These are phyloP conservation scores for Populus ilicifolia DNA, from an alignment of 345 rosid species.

Conservation along the genomic window DNA sequence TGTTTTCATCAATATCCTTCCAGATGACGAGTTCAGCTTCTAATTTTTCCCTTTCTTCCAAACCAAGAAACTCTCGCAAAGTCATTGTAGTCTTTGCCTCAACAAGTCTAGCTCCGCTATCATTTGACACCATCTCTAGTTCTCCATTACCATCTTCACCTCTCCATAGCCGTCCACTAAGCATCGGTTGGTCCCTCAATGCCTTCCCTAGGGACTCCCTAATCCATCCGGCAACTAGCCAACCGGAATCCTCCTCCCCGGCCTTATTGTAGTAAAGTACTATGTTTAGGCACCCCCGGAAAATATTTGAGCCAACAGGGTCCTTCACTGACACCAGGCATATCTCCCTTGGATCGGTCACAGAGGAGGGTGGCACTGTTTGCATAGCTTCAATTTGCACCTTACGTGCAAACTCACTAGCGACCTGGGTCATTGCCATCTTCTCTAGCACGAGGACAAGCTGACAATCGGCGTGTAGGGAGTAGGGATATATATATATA, in stretches of 20 bases:
- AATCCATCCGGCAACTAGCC: constrained; percentile 67
- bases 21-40: constrained; percentile 64
- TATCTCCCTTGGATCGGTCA: constrained; percentile 49
- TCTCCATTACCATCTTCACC: constrained; percentile 35
- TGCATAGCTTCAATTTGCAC: constrained; percentile 47
- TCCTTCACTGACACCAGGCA: constrained; percentile 35
- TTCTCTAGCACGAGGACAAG: background rate
- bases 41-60: constrained; percentile 31
- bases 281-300: constrained; percentile 43
- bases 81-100: constrained; percentile 47
- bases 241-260: constrained; percentile 46
- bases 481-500: too few relatives aligned
- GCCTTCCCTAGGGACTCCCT: constrained; percentile 66
- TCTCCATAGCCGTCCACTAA: constrained; percentile 54
- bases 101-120: constrained; percentile 61
- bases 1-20: constrained; percentile 66
- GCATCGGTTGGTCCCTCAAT: constrained; percentile 51
- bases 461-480: too few relatives aligned
- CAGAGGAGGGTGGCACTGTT: constrained; percentile 40
- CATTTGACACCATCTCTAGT: constrained; percentile 69
- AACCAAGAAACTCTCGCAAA: constrained; percentile 50
- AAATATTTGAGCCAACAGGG: constrained; percentile 35
- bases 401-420: background rate
- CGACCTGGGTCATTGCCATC: constrained; percentile 17
- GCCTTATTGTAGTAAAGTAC: constrained; percentile 42